These are phyloP conservation scores for Quercus gilva DNA, from an alignment of 306 rosid species.

Conservation along the genomic window DNA sequence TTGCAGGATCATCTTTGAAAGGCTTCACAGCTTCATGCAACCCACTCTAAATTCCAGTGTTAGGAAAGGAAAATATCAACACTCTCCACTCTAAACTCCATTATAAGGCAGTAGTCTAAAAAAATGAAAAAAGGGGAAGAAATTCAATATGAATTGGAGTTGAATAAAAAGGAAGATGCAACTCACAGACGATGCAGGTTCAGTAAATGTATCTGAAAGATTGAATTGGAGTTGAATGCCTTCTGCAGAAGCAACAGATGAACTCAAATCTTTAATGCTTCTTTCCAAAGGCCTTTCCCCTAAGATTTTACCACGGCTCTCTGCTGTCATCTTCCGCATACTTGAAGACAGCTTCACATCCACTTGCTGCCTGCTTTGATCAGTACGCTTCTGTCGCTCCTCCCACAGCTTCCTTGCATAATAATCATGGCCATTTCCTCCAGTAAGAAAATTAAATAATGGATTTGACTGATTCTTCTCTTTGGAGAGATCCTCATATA, in stretches of 20 bases:
- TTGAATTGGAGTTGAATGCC: conserved; percentile 69
- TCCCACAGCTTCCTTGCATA: conserved; percentile 94
- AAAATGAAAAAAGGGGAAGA: conserved; percentile 1
- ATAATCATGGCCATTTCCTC: conserved; percentile 90
- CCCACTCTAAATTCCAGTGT: conserved; percentile 41
- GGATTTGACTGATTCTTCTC: conserved; percentile 87
- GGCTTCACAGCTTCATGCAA: conserved; percentile 59
- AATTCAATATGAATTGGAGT: not conserved
- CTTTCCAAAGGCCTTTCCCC: conserved; percentile 86
- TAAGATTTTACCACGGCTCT: conserved; percentile 75
- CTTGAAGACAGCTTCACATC: conserved; percentile 52
- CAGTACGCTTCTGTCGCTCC: conserved; percentile 59
- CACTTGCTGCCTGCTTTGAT: conserved; percentile 49
- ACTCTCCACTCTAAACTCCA: not conserved
- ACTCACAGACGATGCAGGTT: conserved; percentile 74
- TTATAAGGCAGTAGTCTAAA: conserved; percentile 2
- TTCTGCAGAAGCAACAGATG: conserved; percentile 48
- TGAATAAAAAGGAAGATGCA: conserved; percentile 1
- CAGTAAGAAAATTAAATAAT: conserved; percentile 77
- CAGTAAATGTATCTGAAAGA: conserved; percentile 87
- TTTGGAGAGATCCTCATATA: conserved; percentile 92
- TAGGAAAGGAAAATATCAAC: not conserved
- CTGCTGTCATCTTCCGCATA: conserved; percentile 71
- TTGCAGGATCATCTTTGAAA: conserved; percentile 84
- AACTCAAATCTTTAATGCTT: conserved; percentile 51